Base-by-base conservation (phyloP, 2,329 filamentous ascomycete genomes). In the Hymenotorrendiella dingleyae region DNA sequence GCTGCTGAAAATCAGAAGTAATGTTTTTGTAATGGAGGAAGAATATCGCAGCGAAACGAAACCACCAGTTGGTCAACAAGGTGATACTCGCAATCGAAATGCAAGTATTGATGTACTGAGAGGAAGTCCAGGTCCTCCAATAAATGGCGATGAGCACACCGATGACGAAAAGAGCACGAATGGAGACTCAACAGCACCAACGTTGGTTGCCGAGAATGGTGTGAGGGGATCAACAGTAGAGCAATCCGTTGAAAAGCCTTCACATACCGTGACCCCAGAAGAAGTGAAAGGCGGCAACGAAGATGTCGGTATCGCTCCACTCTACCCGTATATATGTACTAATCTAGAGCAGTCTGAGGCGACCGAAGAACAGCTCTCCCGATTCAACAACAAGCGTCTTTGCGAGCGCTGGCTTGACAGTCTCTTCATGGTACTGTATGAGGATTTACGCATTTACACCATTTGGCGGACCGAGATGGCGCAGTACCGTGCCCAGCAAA, bases 391-490 rank as follows among this genome's bases (percentile, higher is more conserved):
- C 66, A 98, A 98, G 69, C 84, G 93, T 1, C 78, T 98, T 1
- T 98, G 93, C 60, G 93, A 98, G 66, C 82, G 93, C 54, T 98
- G 93, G 93, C 76, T 98, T 2, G 93, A 98, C 66, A 97, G 94
- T 58, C 75, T 98, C 17, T 98, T 98, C 70, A 98, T 98, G 93
- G 93, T 97, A 0, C 75, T 98, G 3, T 98, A 98, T 63, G 93
- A 98, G 64, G 93, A 98, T 60, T 76, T 98, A 14, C 86, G 93
- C 37, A 91, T 98, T 34, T 98, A 98, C 71, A 98, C 93, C 10
- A 98, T 98, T 64, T 98, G 93, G 93, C 84, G 93, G 43, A 97
- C 93, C 1, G 93, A 98, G 64, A 93, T 97, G 80, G 86, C 89
- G 0, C 91, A 97, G 63, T 96, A 90, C 62, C 83, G 87, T 17